A percentile compares a stretch with the other conserved stretches of the same genome.
Conservation (phyloP, 2,329 filamentous ascomycete species). For the Penicillium crustosum region DNA sequence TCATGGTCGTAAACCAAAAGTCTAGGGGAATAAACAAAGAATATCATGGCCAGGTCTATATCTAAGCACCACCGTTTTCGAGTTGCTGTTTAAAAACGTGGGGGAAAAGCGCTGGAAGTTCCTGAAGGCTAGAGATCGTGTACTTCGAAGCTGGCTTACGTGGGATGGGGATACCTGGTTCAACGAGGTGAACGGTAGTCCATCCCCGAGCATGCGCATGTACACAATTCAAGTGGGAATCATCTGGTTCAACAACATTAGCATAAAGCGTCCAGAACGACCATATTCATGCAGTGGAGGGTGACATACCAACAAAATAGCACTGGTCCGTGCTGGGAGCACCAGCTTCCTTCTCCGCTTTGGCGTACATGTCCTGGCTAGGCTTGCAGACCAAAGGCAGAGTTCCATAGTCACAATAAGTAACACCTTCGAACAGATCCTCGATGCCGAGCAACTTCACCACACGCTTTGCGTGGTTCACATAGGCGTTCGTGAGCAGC, state of each 20-base stretch:
- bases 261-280: conserved; percentile 3
- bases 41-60: neutral
- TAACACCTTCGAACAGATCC: conserved; percentile 90
- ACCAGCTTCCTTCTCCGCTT: conserved; percentile 83
- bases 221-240: conserved; percentile 79
- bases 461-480: conserved; percentile 81
- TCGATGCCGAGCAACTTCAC: conserved; percentile 77
- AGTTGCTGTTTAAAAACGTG: conserved; percentile 71
- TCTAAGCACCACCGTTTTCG: conserved; percentile 8
- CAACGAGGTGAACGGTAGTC: conserved; percentile 82
- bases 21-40: conserved; percentile 7
- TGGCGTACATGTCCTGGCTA: conserved; percentile 75
- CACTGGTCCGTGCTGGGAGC: conserved; percentile 68
- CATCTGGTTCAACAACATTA: conserved; percentile 56
- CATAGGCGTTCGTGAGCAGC: conserved; percentile 95
- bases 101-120: conserved; percentile 74
- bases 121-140: conserved; percentile 72
- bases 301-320: conserved; percentile 83
- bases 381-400: conserved; percentile 84
- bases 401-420: conserved; percentile 83
- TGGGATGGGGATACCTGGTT: conserved; percentile 68
- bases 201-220: conserved; percentile 78
- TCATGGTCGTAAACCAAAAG: conserved; percentile 6
- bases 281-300: neutral
- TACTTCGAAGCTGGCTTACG: conserved; percentile 65